Evolutionary conservation across 2,329 filamentous ascomycete species (phyloP).

Genomic region (Akanthomyces uredinophilus): DNA sequence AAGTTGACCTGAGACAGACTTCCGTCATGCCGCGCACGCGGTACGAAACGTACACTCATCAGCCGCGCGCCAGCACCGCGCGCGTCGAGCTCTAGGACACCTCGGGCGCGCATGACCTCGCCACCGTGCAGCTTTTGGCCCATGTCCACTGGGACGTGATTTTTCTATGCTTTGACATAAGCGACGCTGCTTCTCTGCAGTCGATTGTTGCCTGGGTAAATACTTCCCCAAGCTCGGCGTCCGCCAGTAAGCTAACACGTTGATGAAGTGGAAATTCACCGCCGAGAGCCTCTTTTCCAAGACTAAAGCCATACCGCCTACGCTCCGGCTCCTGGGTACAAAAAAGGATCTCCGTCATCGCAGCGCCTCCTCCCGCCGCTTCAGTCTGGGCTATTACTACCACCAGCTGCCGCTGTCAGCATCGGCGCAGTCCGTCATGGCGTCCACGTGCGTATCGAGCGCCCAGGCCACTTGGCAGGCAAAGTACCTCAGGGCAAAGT

Average conservation of each 20-base stretch:
- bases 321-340: conserved; percentile 30
- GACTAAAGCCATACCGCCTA: conserved; percentile 18
- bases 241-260: not conserved
- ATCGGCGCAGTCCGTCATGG: not conserved
- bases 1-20: conserved; percentile 23
- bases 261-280: conserved; percentile 27
- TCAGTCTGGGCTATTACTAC: conserved; percentile 10
- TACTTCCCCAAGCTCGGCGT: not conserved
- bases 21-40: conserved; percentile 28
- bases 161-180: conserved; percentile 36
- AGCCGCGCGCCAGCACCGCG: conserved; percentile 23
- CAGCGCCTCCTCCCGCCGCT: not conserved
- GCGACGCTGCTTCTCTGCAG: conserved; percentile 29
- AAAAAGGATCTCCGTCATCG: conserved; percentile 24
- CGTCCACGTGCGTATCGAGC: conserved; percentile 7
- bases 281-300: conserved; percentile 24
- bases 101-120: conserved; percentile 34
- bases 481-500: conserved; percentile 25
- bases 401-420: conserved; percentile 1
- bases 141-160: conserved; percentile 34
- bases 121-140: conserved; percentile 28
- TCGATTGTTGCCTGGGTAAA: conserved; percentile 32
- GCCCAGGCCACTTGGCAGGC: conserved; percentile 30
- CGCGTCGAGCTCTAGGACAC: conserved; percentile 36
- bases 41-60: conserved; percentile 32